Conservation (phyloP, 1,284 basidiomycete species). For the Cryptococcus floricola region DNA sequence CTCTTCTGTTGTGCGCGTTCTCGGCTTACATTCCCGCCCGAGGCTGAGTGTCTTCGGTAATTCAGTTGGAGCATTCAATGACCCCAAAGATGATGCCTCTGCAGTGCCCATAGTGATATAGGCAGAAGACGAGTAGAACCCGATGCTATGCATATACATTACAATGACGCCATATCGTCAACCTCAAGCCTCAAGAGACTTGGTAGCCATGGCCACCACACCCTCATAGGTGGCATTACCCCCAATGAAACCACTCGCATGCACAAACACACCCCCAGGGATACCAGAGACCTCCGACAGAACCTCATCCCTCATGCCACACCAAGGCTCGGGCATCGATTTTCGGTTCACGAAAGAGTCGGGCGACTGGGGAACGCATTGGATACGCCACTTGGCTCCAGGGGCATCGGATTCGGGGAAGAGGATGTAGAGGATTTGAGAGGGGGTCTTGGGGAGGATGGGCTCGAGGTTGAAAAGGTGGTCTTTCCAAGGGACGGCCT, state of each 20-base stretch:
- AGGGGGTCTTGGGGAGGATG: constrained; percentile 22
- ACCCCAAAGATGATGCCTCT: not conserved
- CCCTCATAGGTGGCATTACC: constrained; percentile 91
- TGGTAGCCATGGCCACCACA: constrained; percentile 71
- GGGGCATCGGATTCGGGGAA: constrained; percentile 72
- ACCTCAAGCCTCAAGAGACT: constrained; percentile 52
- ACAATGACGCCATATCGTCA: not conserved
- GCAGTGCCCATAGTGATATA: not conserved
- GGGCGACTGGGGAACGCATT: constrained; percentile 78
- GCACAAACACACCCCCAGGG: constrained; percentile 82
- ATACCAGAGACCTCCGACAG: constrained; percentile 73
- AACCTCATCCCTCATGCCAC: constrained; percentile 81
- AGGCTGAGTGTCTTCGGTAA: too few species aligned
- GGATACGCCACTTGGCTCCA: constrained; percentile 80
- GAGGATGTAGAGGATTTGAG: constrained; percentile 66
- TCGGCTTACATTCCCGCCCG: too few species aligned
- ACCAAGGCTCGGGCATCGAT: constrained; percentile 87
- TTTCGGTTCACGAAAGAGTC: constrained; percentile 89
- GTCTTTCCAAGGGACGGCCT: constrained; percentile 60
- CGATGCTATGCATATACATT: not conserved
- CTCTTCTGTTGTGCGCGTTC: too few species aligned
- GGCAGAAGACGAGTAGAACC: not conserved
- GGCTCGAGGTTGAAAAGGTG: constrained; percentile 85
- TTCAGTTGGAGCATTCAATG: too few species aligned
- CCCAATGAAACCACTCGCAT: constrained; percentile 94